Percentiles rank a stretch among this genome's conserved stretches.
Conservation (phyloP, 495 filamentous ascomycete species). For the Hypomontagnella monticulosa region DNA sequence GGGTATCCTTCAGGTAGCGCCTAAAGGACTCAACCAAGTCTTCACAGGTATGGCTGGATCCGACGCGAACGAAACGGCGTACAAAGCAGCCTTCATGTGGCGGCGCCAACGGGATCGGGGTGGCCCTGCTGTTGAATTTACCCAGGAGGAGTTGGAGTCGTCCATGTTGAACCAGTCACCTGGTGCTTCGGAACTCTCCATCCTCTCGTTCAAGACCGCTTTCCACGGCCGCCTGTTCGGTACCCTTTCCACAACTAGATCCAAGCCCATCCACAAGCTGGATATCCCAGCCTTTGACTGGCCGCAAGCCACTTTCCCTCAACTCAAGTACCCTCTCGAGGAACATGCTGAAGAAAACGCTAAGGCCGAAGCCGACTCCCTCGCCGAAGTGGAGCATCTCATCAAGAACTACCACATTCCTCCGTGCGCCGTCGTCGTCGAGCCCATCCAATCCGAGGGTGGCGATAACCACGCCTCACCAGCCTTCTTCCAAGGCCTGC, state of each 20-base stretch:
- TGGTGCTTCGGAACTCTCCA: conserved; percentile 84
- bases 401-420: conserved; percentile 86
- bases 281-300: conserved; percentile 99
- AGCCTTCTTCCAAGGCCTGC: conserved; percentile 88
- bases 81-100: conserved; percentile 99
- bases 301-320: conserved; percentile 94
- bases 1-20: conserved; percentile 89
- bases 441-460: conserved; percentile 98
- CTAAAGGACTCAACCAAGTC: conserved; percentile 91
- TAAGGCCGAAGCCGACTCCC: conserved; percentile 82
- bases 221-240: conserved; percentile 98
- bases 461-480: conserved; percentile 98
- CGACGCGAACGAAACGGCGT: conserved; percentile 98
- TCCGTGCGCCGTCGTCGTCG: conserved; percentile 88
- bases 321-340: conserved; percentile 90
- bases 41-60: conserved; percentile 97
- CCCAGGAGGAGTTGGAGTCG: conserved; percentile 77
- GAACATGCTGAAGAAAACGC: conserved; percentile 84
- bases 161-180: conserved; percentile 88
- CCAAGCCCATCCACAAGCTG: conserved; percentile 97
- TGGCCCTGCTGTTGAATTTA: conserved; percentile 82
- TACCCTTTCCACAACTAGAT: conserved; percentile 89
- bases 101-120: conserved; percentile 88
- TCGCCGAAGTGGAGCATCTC: conserved; percentile 87
- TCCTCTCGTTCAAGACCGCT: conserved; percentile 89